Conservation (phyloP, 2,329 filamentous ascomycete genomes). For the Aspergillus sp. region DNA sequence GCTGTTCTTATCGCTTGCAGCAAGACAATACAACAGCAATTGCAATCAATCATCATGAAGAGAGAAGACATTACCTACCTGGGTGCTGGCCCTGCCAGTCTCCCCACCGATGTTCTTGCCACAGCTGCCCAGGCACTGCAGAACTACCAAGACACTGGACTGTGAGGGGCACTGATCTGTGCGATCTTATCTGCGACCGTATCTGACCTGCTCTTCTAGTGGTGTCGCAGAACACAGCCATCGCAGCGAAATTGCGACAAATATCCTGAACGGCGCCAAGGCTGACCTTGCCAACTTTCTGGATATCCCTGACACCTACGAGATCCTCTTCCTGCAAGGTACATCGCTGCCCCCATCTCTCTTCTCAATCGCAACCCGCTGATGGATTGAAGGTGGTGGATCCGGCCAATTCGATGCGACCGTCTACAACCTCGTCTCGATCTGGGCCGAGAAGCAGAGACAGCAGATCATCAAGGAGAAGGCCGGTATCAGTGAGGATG, state of each 20-base stretch:
- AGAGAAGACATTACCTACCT: constrained; percentile 81
- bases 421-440: constrained; percentile 78
- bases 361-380: neutral
- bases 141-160: constrained; percentile 77
- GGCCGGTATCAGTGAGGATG: constrained; percentile 55
- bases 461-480: constrained; percentile 51
- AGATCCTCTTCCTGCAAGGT: constrained; percentile 74
- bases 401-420: constrained; percentile 82
- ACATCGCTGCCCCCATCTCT: constrained; percentile 20
- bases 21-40: neutral
- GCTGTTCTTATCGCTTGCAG: neutral
- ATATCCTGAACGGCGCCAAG: constrained; percentile 78
- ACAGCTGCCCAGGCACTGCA: constrained; percentile 73
- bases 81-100: constrained; percentile 82
- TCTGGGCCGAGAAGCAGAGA: constrained; percentile 73
- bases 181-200: neutral
- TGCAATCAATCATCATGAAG: constrained; percentile 51
- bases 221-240: constrained; percentile 90
- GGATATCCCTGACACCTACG: constrained; percentile 82
- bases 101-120: constrained; percentile 80
- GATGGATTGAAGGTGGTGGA: constrained; percentile 65
- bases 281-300: constrained; percentile 71
- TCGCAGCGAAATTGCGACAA: constrained; percentile 74
- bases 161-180: constrained; percentile 41
- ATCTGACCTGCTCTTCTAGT: constrained; percentile 16